Evolutionary conservation across 345 rosid genomes (phyloP), one percentile per base, ranked within the genome.

Genomic region (Euphorbia peplus): DNA sequence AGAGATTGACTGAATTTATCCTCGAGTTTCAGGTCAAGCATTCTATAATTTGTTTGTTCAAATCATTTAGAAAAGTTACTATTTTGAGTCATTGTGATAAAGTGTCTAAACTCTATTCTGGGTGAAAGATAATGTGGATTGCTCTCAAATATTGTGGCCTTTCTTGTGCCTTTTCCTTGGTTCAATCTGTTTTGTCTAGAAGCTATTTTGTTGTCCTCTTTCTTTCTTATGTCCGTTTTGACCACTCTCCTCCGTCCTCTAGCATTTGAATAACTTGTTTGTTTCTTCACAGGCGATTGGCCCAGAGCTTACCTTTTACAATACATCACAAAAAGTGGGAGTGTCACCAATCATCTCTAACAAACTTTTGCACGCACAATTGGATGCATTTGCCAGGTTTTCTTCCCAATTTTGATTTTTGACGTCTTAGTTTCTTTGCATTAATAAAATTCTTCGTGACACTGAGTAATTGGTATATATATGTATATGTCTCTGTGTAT

Each of bases 251-350:
- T 4, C 2, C 3, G 9, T 22, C 25, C 8, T 54, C 18, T 41
- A 4, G 29, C n/a, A 44, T 48, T 46, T 19, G 25, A 41, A 29
- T 72, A 64, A 75, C 66, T 65, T 35, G 60, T 54, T 68, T 75
- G 44, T 59, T 28, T 70, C 68, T 60, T 81, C 81, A 76, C 80
- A 95, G 99, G 97, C 96, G 64, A 83, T 95, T 67, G 90, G 95
- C 32, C 97, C 96, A 44, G 99, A 95, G 83, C 90, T 95, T 61
- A 95, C 97, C 52, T 95, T 95, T 67, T 95, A 91, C 75, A 89
- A 74, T 74, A 76, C 88, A 70, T 91, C 90, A 35, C 90, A 85
- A 80, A 88, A 89, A 67, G 84, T 85, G 19, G 91, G 82, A 44
- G 78, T 85, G 70, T 86, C 91, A 1, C 81, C 90, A 30, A 62